Percentiles rank a stretch among this genome's conserved stretches.
Evolutionary conservation across 2,329 filamentous ascomycete genomes (phyloP).

Genomic region (Cryoendolithus antarcticus): DNA sequence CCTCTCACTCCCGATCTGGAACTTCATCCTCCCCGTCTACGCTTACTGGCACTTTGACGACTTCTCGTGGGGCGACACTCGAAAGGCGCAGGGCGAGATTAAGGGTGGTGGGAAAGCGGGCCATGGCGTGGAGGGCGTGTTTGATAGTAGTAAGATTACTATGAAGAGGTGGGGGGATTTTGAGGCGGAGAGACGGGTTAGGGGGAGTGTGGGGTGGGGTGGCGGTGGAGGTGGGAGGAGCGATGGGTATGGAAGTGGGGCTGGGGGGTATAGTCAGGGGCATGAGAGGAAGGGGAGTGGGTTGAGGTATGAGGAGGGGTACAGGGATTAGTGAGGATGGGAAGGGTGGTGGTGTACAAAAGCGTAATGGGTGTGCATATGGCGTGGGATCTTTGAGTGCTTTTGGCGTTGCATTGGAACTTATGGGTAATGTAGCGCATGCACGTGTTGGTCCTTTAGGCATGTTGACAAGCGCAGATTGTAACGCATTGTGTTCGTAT

Average conservation of each 20-base stretch:
- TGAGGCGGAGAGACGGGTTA: conserved; percentile 46
- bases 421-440: too few species aligned
- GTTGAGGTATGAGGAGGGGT: conserved; percentile 9
- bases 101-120: conserved; percentile 63
- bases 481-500: too few species aligned
- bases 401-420: too few species aligned
- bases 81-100: conserved; percentile 82
- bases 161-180: conserved; percentile 99
- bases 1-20: conserved; percentile 87
- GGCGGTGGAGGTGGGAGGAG: conserved; percentile 5
- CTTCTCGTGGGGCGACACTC: conserved; percentile 97
- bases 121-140: conserved; percentile 70
- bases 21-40: conserved; percentile 86
- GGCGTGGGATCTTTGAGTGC: conserved; percentile 35
- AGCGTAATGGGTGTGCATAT: too few species aligned
- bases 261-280: conserved; percentile 6
- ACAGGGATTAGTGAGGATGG: too few species aligned
- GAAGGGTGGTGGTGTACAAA: too few species aligned
- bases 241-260: conserved; percentile 5
- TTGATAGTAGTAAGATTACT: conserved; percentile 96
- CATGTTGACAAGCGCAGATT: too few species aligned
- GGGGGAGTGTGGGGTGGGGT: conserved; percentile 5
- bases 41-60: conserved; percentile 99
- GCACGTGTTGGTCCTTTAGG: too few species aligned
- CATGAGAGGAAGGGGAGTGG: conserved; percentile 14